These are phyloP conservation scores for Globisporangium polare DNA, from an alignment of 352 stramenopile genomes.

Conservation along the genomic window DNA sequence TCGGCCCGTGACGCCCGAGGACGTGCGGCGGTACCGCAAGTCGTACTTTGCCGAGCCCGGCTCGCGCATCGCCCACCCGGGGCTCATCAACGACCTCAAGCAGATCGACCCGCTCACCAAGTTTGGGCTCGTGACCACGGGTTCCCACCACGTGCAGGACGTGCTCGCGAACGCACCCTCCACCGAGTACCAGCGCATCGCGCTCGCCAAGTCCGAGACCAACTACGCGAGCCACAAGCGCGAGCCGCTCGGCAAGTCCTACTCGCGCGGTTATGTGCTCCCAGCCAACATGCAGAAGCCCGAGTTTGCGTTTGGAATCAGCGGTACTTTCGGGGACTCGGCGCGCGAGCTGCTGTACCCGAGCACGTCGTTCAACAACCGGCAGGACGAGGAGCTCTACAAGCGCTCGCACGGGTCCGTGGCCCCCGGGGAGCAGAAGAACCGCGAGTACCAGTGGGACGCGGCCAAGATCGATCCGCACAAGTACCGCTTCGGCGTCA, in stretches of 20 bases:
- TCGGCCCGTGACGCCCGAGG: constrained; percentile 62
- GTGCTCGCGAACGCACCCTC: constrained; percentile 38
- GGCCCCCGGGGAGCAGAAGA: constrained; percentile 82
- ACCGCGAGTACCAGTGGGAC: constrained; percentile 81
- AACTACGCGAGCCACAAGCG: constrained; percentile 79
- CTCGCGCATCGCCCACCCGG: constrained; percentile 66
- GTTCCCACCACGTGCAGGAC: constrained; percentile 65
- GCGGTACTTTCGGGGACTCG: constrained; percentile 66
- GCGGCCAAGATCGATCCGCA: constrained; percentile 58
- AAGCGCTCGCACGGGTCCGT: constrained; percentile 73
- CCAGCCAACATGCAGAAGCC: constrained; percentile 44
- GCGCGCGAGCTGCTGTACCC: constrained; percentile 85
- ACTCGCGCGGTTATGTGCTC: constrained; percentile 60
- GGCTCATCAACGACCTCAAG: constrained; percentile 79
- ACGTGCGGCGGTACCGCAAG: constrained; percentile 73
- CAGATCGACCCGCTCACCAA: constrained; percentile 54
- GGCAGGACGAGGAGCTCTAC: constrained; percentile 66
- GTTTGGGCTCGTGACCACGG: constrained; percentile 60
- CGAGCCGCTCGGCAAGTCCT: constrained; percentile 73
- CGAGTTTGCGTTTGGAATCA: constrained; percentile 68
- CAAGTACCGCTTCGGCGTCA: constrained; percentile 69
- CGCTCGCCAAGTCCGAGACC: constrained; percentile 62
- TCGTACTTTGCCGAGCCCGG: constrained; percentile 82
- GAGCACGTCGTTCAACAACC: constrained; percentile 50
- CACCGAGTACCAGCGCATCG: constrained; percentile 66